Evolutionary conservation across 2,329 filamentous ascomycete genomes (phyloP).

Genomic region (Sclerotinia trifoliorum): DNA sequence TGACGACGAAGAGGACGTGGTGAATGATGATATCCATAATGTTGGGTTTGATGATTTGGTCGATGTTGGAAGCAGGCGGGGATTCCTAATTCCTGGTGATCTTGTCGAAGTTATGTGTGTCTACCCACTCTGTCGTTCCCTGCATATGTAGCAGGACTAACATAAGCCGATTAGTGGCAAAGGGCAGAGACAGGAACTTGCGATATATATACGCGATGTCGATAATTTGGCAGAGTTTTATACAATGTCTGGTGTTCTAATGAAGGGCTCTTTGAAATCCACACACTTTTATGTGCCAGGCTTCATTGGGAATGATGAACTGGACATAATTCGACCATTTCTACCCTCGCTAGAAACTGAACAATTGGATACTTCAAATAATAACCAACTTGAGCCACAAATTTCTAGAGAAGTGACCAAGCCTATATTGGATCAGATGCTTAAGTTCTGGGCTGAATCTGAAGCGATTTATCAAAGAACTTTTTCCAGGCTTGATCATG

Average conservation of each 20-base stretch:
- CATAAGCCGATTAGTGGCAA: constrained; percentile 12
- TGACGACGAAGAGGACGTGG: constrained; percentile 31
- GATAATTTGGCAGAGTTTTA: constrained; percentile 47
- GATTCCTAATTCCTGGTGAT: constrained; percentile 39
- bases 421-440: constrained; percentile 46
- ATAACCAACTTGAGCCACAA: constrained; percentile 42
- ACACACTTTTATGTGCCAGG: constrained; percentile 47
- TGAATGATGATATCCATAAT: constrained; percentile 36
- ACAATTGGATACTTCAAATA: constrained; percentile 39
- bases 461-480: constrained; percentile 49
- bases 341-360: constrained; percentile 45
- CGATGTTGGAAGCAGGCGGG: constrained; percentile 41
- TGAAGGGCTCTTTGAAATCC: constrained; percentile 39
- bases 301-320: constrained; percentile 45
- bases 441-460: constrained; percentile 45
- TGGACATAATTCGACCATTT: constrained; percentile 47
- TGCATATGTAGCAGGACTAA: not conserved
- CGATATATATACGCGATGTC: constrained; percentile 49
- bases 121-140: not conserved
- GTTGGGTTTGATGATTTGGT: constrained; percentile 50
- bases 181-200: constrained; percentile 42
- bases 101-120: constrained; percentile 39
- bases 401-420: constrained; percentile 48
- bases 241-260: constrained; percentile 50
- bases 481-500: constrained; percentile 48